These are phyloP conservation scores for Solanum dulcamara DNA, from an alignment of 257 asterid genomes.

Conservation along the genomic window DNA sequence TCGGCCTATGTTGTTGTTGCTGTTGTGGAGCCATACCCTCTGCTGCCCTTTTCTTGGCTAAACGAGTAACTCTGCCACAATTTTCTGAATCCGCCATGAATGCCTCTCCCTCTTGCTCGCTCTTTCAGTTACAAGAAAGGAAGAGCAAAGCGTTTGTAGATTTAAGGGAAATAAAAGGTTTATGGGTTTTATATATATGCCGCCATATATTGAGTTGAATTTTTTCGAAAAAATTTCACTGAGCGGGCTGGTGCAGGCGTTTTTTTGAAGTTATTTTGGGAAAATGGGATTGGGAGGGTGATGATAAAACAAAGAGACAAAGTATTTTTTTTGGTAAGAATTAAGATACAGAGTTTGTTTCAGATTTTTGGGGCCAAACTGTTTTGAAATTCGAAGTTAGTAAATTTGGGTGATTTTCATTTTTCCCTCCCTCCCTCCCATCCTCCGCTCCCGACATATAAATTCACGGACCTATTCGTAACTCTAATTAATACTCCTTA, in stretches of 20 bases:
- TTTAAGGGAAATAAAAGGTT: not conserved
- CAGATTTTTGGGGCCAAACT: not conserved
- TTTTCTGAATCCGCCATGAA: constrained; percentile 62
- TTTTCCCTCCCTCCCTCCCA: constrained; percentile 9
- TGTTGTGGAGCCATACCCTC: constrained; percentile 19
- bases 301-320: not conserved
- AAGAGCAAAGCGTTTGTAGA: not conserved
- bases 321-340: not conserved
- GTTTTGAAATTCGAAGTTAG: constrained; percentile 13
- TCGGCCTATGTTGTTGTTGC: constrained; percentile 2
- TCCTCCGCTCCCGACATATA: not conserved
- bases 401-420: not conserved
- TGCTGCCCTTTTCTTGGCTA: constrained; percentile 72
- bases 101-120: not conserved
- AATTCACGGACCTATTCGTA: not conserved
- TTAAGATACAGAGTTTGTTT: not conserved
- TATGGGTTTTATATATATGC: constrained; percentile 1
- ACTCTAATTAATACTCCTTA: not conserved
- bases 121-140: not conserved
- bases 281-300: not conserved
- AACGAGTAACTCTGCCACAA: constrained; percentile 53
- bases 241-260: not conserved
- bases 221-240: not conserved
- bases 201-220: constrained; percentile 32
- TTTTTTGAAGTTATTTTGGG: not conserved